Evolutionary conservation across 1,284 basidiomycete species (phyloP), one percentile per base, ranked within the genome.

Genomic region (Rhodotorula sp.): DNA sequence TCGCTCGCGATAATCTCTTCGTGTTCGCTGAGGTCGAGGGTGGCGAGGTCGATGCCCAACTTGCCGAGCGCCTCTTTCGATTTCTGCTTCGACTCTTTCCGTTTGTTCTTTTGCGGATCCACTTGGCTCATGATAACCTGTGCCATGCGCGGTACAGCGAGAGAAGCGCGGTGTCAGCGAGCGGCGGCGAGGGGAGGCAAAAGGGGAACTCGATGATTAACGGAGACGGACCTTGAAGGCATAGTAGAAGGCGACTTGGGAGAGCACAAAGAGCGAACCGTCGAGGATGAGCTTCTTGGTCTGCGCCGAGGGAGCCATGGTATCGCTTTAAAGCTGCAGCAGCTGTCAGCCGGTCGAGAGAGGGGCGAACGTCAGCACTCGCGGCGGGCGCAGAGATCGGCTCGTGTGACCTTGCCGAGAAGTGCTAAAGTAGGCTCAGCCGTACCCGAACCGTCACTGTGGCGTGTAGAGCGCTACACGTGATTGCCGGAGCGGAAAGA

Each of bases 1-100:
- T 93, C 92, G 61, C 89, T 89, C 12, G 91, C 90, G 70, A 93
- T 91, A 64, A 87, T 87, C 72, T 87, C 91, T 84, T 93, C 91
- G 78, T 93, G 90, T 80, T 93, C 91, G 76, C 88, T 87, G 67
- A 93, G 83, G 78, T 89, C 85, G 14, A 93, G 81, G 61, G 88
- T 85, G 26, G 84, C 84, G 77, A 91, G 87, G 8, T 76, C 73
- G n/a, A 75, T 21, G 18, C 90, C 90, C n/a, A 92, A 81, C 68
- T 87, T 87, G 88, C 87, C 73, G 61, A 93, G 78, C 20, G 89
- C 87, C 77, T 90, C 87, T 70, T 88, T 79, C 59, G 89, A 88
- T 79, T 91, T 91, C 21, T 60, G 59, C 65, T 77, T 77, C 16
- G 89, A 87, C 76, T 90, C 88, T 64, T 88, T 79, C 52, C 90